Base-by-base conservation (phyloP, 768 basidiomycete genomes). In the Boletus barrowsii region DNA sequence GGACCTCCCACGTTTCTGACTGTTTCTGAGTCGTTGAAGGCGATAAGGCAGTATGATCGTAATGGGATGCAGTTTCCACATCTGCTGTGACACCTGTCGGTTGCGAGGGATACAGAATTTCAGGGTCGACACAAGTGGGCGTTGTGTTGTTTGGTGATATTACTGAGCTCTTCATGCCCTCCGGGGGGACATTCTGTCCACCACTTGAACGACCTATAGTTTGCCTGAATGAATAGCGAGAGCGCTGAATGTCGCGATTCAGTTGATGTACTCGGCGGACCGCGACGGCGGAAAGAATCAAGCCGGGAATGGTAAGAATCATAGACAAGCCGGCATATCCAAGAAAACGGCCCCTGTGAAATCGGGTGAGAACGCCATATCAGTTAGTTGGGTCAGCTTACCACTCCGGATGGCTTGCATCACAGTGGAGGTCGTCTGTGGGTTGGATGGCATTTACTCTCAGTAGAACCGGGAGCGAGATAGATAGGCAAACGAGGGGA, bases 321-420 rank as follows among this genome's bases (percentile, higher is more conserved):
- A 84, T 73, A 0, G 84, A 77, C 8, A 76, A 62, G 8, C 84
- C 86, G 13, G 84, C 79, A 59, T 86, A 87, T 37, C 81, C 79
- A n/a, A 84, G 59, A 51, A 87, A 76, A 42, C 86, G 81, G 30
- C 81, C 75, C 86, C 86, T 87, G 50, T 41, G 26, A 51, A 49
- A n/a, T 40, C 47, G 10, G 44, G 42, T 45, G 30, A 61, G 37
- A 48, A 18, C 33, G 24, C 45, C 4, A 54, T 42, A 26, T 39
- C 9, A 33, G 26, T 10, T 44, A 2, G 39, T 29, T 30, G 24
- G 43, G 30, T 42, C 18, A 40, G 61, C 79, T 43, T 60, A 87
- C 86, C 86, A 87, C 50, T 78, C 65, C 3, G 83, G 83, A 58
- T 74, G 55, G n/a, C 71, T 78, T 32, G 77, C 76, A 60, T 87